Evolutionary conservation across 2,329 filamentous ascomycete species (phyloP).

Genomic region (Ceratocystiopsis brevicomis): DNA sequence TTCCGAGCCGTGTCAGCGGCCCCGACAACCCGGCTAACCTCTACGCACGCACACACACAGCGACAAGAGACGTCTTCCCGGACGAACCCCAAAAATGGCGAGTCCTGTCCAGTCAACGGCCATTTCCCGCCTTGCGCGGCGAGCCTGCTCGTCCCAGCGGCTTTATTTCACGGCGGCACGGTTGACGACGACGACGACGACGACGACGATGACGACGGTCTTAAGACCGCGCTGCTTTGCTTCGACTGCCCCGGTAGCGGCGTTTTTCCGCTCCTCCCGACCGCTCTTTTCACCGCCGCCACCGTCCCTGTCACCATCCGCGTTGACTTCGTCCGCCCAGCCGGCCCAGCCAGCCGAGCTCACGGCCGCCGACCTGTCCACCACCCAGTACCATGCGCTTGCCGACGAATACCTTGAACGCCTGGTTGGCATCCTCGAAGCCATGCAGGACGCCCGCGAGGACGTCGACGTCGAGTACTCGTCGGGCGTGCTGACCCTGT

Average conservation of each 20-base stretch:
- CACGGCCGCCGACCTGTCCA: constrained; percentile 28
- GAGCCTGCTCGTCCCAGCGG: neutral
- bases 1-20: too few relatives aligned
- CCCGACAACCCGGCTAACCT: neutral
- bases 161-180: too few relatives aligned
- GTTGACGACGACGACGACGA: neutral
- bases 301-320: neutral
- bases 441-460: constrained; percentile 49
- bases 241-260: neutral
- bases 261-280: neutral
- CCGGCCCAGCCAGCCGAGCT: too few relatives aligned
- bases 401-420: constrained; percentile 55
- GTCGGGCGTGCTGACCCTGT: constrained; percentile 9
- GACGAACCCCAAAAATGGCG: neutral
- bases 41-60: too few relatives aligned
- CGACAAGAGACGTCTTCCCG: neutral
- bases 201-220: neutral
- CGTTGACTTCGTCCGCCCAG: neutral
- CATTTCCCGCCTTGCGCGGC: neutral
- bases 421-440: constrained; percentile 44
- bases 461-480: constrained; percentile 80
- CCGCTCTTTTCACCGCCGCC: neutral
- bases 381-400: constrained; percentile 55
- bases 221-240: neutral
- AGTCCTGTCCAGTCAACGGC: neutral